Evolutionary conservation across 805 yeast species (phyloP).

Genomic region (Saitoella complicata): DNA sequence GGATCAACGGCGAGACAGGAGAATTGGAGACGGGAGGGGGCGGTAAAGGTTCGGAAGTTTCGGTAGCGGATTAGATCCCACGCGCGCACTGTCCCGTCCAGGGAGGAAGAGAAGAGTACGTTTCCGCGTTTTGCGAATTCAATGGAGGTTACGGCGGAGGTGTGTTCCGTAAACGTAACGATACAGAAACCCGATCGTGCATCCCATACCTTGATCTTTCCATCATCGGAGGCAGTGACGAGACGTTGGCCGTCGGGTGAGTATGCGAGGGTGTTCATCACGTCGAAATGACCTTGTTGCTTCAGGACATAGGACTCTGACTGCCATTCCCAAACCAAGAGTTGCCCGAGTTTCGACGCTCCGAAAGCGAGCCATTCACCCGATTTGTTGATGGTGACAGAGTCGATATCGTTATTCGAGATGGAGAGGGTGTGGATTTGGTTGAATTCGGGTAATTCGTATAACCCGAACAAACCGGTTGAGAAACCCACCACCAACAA

Average conservation of each 20-base stretch:
- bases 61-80: constrained; percentile 90
- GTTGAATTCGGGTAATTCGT: constrained; percentile 69
- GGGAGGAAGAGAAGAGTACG: constrained; percentile 75
- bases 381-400: constrained; percentile 58
- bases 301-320: constrained; percentile 86
- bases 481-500: constrained; percentile 76
- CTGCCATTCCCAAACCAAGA: constrained; percentile 96
- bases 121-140: constrained; percentile 80
- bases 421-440: constrained; percentile 74
- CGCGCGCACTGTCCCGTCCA: constrained; percentile 94
- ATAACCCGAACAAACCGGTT: constrained; percentile 79
- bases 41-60: constrained; percentile 87
- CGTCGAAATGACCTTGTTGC: constrained; percentile 94
- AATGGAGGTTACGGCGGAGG: constrained; percentile 74
- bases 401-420: constrained; percentile 80
- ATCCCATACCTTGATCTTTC: constrained; percentile 95
- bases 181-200: constrained; percentile 80
- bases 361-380: constrained; percentile 99
- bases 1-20: constrained; percentile 87
- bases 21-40: constrained; percentile 76
- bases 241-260: constrained; percentile 90
- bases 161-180: constrained; percentile 81
- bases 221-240: constrained; percentile 92
- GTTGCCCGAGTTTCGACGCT: constrained; percentile 76
- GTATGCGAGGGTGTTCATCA: constrained; percentile 67